A percentile compares a stretch with the other conserved stretches of the same genome.
Evolutionary conservation across 345 rosid species (phyloP).

Genomic region (Hypericum androsaemum): DNA sequence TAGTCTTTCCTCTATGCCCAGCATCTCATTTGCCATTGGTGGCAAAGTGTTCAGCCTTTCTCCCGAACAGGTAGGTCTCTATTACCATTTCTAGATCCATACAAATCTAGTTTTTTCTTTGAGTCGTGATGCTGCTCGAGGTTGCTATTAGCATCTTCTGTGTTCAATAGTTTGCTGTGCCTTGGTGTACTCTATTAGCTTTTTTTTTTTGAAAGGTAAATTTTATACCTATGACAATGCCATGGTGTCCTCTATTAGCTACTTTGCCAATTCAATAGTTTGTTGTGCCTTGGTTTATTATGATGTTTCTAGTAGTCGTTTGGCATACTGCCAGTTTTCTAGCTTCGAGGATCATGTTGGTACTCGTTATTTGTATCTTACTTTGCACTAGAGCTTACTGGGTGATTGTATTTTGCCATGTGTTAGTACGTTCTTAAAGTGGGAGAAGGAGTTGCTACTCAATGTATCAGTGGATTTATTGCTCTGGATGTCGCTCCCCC

Average conservation of each 20-base stretch:
- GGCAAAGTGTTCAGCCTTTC: conserved; percentile 20
- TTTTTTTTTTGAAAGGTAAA: too few species aligned
- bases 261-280: not conserved
- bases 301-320: too few species aligned
- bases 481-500: conserved; percentile 25
- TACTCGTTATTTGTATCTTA: not conserved
- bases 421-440: conserved; percentile 26
- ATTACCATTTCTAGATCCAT: not conserved
- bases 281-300: not conserved
- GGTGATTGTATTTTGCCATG: not conserved
- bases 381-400: not conserved
- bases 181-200: not conserved
- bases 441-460: conserved; percentile 23
- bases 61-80: conserved; percentile 15
- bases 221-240: too few species aligned
- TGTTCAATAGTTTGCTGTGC: not conserved
- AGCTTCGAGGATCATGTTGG: too few species aligned
- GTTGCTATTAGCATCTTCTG: too few species aligned
- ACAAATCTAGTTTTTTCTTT: not conserved
- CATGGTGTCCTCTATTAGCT: too few species aligned
- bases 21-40: conserved; percentile 20
- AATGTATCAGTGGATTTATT: conserved; percentile 25
- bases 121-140: too few species aligned
- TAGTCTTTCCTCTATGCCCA: conserved; percentile 18
- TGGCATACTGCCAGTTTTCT: not conserved